These are phyloP conservation scores for Calonectria hawksworthii DNA, from an alignment of 2,329 filamentous ascomycete species.

Conservation along the genomic window DNA sequence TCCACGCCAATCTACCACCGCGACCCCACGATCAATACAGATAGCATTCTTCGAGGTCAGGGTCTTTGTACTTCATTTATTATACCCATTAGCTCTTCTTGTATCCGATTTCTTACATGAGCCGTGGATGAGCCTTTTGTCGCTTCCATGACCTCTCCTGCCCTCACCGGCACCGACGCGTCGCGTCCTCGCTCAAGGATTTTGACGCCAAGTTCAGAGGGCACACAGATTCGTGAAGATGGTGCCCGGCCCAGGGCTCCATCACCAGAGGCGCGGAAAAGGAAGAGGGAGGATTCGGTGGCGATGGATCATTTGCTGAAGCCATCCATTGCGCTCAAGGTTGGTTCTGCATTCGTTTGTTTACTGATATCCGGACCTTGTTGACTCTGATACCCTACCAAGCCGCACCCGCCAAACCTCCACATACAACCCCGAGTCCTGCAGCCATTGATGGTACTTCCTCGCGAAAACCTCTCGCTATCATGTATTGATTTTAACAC, in stretches of 20 bases:
- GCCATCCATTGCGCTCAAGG: slow-evolving; percentile 67
- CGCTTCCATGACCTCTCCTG: slow-evolving; percentile 52
- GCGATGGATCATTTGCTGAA: slow-evolving; percentile 68
- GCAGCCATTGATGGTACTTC: slow-evolving; percentile 73
- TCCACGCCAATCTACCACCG: neutral
- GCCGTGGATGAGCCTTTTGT: slow-evolving; percentile 32
- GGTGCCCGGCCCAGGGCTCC: slow-evolving; percentile 29
- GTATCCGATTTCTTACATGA: slow-evolving; percentile 15
- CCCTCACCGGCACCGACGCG: slow-evolving; percentile 59
- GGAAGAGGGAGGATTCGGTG: slow-evolving; percentile 53
- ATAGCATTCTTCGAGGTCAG: neutral
- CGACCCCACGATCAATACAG: neutral
- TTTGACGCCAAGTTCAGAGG: slow-evolving; percentile 57
- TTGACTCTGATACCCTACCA: slow-evolving; percentile 12
- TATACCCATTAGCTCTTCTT: slow-evolving; percentile 20
- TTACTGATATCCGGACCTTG: neutral
- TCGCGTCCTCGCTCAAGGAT: slow-evolving; percentile 62
- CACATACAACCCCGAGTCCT: slow-evolving; percentile 67
- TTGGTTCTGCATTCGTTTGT: slow-evolving; percentile 43
- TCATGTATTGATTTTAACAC: slow-evolving; percentile 71
- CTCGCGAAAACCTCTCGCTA: slow-evolving; percentile 72
- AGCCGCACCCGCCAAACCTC: slow-evolving; percentile 70
- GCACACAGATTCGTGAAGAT: slow-evolving; percentile 54
- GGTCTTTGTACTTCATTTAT: slow-evolving; percentile 25
- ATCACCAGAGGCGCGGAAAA: slow-evolving; percentile 50